Base-by-base conservation (phyloP, 257 asterid species). In the Perilla frutescens region DNA sequence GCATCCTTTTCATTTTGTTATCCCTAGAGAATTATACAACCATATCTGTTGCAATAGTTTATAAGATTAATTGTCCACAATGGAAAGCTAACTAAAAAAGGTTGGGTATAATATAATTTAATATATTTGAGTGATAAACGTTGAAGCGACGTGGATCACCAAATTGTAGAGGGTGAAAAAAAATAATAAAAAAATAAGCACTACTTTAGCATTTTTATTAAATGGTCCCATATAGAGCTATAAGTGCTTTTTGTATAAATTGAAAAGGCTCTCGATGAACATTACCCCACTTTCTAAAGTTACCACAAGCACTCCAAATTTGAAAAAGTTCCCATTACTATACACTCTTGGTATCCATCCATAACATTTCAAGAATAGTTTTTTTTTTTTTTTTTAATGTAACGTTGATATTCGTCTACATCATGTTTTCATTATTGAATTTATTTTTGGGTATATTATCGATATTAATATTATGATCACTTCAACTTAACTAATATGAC, bases 211-310 rank as follows among this genome's bases (percentile, higher is more conserved):
- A 70, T 55, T 26, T 62, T 45, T 62, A 72, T 39, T 34, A 74
- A 32, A 65, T 44, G 68, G 78, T 74, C 68, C 79, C 74, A 36
- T 40, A n/a, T 12, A 56, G 47, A 49, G 75, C 70, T 67, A 20
- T 20, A 20, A 20, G 26, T 20, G 26, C 26, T 68, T 45, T 6
- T 57, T 60, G 61, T n/a, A 66, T 58, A 55, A 49, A 47, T 41
- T 60, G 47, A 54, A 76, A 68, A 69, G 32, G 29, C 65, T 37
- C 11, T 53, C 37, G 65, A 48, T 68, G 44, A 62, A 55, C 54
- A 36, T 29, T 12, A 36, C 44, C 55, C 73, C 68, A 54, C 77
- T 60, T 48, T 36, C 15, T 44, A 71, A 72, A 60, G 82, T 51
- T 20, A 44, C 58, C 40, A 29, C 47, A 55, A 56, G 41, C 36